Evolutionary conservation across 2,329 filamentous ascomycete genomes (phyloP), one percentile per base, ranked within the genome.

Genomic region (Stachybotrys chartarum): DNA sequence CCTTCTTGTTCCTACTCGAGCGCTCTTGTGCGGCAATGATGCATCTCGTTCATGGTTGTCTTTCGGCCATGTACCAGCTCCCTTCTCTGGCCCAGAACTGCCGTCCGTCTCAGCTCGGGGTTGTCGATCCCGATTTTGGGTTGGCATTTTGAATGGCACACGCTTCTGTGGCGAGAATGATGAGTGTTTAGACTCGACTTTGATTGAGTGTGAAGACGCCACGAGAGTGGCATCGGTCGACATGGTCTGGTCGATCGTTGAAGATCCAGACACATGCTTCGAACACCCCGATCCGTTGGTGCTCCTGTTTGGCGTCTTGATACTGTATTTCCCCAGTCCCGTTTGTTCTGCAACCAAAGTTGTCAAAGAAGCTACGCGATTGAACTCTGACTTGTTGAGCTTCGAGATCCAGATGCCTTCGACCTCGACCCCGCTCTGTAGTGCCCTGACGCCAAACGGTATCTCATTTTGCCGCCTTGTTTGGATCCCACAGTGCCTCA

Each of bases 381-480:
- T 67, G 45, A 52, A 51, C 6, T 60, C 62, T 1, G 76, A 74
- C 11, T 75, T 76, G 10, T 73, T 70, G 49, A 78, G 76, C 53
- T 76, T 74, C 30, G 84, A 86, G 52, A 88, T 83, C 86, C 88
- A 91, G 52, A 97, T 91, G 5, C 91, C 92, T 60, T 96, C 90
- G 7, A 96, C 83, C 66, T 93, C 83, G 48, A 95, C 78, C 6
- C 91, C 91, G 61, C 83, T 88, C 68, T 96, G 87, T 50, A 97
- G 83, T 7, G 92, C 92, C 62, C 88, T 85, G 54, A 94, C 83
- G 18, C 93, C 92, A 64, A 97, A 97, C 0, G 91, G 91, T 42
- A 95, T 83, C 10, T 90, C 86, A 52, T 82, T 76, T 17, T 63
- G 57, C 31, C 67, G 64, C 53, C 67, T 52, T 17, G 63, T 57